Conservation (phyloP, 495 filamentous ascomycete genomes). For the Neurospora sp. region DNA sequence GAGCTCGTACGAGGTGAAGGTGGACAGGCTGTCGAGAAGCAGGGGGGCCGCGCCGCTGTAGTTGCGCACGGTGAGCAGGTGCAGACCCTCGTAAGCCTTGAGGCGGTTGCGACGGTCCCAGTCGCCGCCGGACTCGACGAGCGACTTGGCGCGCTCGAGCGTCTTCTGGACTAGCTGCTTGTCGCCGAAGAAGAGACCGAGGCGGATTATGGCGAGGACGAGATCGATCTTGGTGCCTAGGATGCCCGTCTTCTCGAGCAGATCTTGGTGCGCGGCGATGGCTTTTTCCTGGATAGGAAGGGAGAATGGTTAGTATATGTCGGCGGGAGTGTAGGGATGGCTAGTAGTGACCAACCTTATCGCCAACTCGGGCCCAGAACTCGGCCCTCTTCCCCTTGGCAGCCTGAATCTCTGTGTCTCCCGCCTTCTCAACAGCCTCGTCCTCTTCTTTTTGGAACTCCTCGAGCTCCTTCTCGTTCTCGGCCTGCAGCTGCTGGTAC, state of each 20-base stretch:
- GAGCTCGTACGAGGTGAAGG: conserved; percentile 97
- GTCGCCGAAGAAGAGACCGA: conserved; percentile 92
- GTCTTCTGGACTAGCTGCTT: conserved; percentile 84
- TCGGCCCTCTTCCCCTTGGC: conserved; percentile 91
- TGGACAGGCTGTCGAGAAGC: conserved; percentile 90
- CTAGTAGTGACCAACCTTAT: conserved; percentile 59
- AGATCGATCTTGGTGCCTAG: conserved; percentile 95
- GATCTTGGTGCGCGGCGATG: conserved; percentile 77
- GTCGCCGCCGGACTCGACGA: conserved; percentile 91
- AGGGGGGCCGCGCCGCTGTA: conserved; percentile 85
- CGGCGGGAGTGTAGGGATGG: neutral
- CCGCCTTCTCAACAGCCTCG: conserved; percentile 86
- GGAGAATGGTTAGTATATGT: neutral
- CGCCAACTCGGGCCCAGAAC: conserved; percentile 85
- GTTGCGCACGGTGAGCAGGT: conserved; percentile 82
- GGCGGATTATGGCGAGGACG: conserved; percentile 88
- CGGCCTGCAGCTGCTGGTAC: conserved; percentile 74
- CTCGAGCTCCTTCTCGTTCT: conserved; percentile 86
- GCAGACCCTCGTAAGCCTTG: conserved; percentile 95
- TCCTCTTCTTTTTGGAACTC: conserved; percentile 92
- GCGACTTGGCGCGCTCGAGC: conserved; percentile 76
- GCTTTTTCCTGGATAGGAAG: conserved; percentile 66
- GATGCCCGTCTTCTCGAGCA: conserved; percentile 88
- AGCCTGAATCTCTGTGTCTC: conserved; percentile 88
- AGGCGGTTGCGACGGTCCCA: conserved; percentile 97